Evolutionary conservation across 1,139 yeast genomes (phyloP), one percentile per base, ranked within the genome.

Genomic region (Entelexis sorbosivorans): DNA sequence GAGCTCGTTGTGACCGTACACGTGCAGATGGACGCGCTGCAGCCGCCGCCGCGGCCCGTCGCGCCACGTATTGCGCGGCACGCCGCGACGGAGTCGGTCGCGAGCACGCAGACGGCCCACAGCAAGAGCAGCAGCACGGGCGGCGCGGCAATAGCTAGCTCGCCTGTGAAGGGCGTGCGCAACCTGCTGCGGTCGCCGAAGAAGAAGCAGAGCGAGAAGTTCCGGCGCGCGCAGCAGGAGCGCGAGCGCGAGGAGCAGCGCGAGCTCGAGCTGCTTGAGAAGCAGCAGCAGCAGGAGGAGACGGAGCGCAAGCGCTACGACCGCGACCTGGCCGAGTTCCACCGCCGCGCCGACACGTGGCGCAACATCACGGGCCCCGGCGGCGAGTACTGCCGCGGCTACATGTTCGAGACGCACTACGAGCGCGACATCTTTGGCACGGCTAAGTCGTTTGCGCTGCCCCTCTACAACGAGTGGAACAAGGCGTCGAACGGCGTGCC

Each of bases 331-430:
- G 47, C 49, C 22, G 53, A 49, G 17, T 59, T 50, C 49, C 50
- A 49, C 35, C 49, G 47, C 29, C 51, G 52, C 24, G 44, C 56
- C 29, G 67, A 66, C 40, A 52, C 62, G 2, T 68, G 71, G 71
- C 59, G 61, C 17, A 61, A 62, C 33, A 70, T 75, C 53, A 73
- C 83, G 57, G 96, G 96, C 1, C 73, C 72, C 38, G 89, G 84
- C 63, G 97, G 97, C 1, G 86, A 95, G 45, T 88, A 86, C 71
- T 95, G 87, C 4, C 75, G 93, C 57, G 77, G 88, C 54, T 81
- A 81, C 59, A 71, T 89, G 52, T 77, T 76, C 49, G 78, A 86
- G 59, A 75, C 77, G 34, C 79, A 79, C 56, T 77, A 77, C 60
- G 83, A 81, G 61, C 66, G 72, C 16, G 73, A 73, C 39, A 72